Conservation (phyloP, 2,329 filamentous ascomycete species). For the Ceratocystis cubensis region DNA sequence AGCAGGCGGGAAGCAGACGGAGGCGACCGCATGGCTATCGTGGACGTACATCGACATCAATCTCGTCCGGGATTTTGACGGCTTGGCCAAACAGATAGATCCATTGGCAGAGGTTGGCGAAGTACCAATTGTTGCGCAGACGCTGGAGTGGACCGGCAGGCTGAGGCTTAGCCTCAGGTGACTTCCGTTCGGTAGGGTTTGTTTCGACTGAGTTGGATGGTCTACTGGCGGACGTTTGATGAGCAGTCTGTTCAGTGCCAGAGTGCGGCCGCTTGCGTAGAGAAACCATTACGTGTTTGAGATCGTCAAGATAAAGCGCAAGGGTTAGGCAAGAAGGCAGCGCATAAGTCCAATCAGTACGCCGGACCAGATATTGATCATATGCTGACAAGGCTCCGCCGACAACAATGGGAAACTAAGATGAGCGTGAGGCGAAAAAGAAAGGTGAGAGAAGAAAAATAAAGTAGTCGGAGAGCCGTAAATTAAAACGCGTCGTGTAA, state of each 20-base stretch:
- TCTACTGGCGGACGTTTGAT: conserved; percentile 7
- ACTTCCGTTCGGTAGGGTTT: conserved; percentile 1
- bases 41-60: conserved; percentile 67
- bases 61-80: conserved; percentile 76
- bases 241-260: conserved; percentile 6
- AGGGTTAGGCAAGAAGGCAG: conserved; percentile 4
- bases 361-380: conserved; percentile 7
- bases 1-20: neutral
- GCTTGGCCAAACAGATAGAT: conserved; percentile 80
- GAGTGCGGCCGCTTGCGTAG: conserved; percentile 19
- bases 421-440: neutral
- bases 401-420: neutral
- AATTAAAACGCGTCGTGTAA: neutral
- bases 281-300: conserved; percentile 18
- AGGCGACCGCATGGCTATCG: neutral
- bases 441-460: neutral
- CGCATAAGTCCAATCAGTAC: conserved; percentile 3
- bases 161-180: neutral
- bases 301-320: neutral
- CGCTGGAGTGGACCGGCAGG: conserved; percentile 11
- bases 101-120: conserved; percentile 87
- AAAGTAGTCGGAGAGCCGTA: neutral
- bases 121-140: conserved; percentile 88
- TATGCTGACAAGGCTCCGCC: conserved; percentile 4
- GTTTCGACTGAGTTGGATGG: neutral